Conservation (phyloP, 2,329 filamentous ascomycete genomes). For the Lasiodiplodia citricola region DNA sequence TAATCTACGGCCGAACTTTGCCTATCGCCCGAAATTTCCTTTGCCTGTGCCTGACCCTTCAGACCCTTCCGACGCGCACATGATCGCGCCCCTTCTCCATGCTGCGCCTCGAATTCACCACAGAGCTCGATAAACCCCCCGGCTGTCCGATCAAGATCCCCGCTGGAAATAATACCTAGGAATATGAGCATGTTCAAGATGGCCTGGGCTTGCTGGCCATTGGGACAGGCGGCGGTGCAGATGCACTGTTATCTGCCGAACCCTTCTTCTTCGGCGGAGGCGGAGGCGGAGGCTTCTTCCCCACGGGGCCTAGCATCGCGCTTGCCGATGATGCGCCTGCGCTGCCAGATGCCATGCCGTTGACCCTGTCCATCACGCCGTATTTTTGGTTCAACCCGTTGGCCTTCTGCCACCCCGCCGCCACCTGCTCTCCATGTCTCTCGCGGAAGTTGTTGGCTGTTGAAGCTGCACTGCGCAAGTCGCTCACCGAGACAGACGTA, state of each 20-base stretch:
- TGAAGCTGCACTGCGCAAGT: constrained; percentile 62
- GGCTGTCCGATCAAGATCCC: not conserved
- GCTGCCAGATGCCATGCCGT: constrained; percentile 40
- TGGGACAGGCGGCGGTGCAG: constrained; percentile 59
- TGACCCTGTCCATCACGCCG: constrained; percentile 57
- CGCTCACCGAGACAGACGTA: constrained; percentile 64
- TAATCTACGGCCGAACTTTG: constrained; percentile 22
- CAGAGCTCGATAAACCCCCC: not conserved
- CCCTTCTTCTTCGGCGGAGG: constrained; percentile 62
- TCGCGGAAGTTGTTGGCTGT: constrained; percentile 73
- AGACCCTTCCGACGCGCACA: not conserved
- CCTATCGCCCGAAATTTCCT: not conserved
- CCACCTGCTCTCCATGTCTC: constrained; percentile 71
- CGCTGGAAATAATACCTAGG: not conserved
- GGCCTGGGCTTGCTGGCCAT: constrained; percentile 59
- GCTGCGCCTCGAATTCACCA: not conserved
- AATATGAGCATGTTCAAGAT: not conserved
- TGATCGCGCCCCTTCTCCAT: not conserved
- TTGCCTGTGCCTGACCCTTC: constrained; percentile 2
- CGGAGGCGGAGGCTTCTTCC: constrained; percentile 63
- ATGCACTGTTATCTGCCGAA: constrained; percentile 43
- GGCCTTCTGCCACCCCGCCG: constrained; percentile 63
- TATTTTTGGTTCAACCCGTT: constrained; percentile 67
- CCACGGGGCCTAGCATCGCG: constrained; percentile 33
- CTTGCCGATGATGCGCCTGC: constrained; percentile 30